A percentile compares a stretch with the other conserved stretches of the same genome.
These are phyloP conservation scores for Neotropicomus parvogracilis DNA, from an alignment of 1,284 basidiomycete species.

Conservation along the genomic window DNA sequence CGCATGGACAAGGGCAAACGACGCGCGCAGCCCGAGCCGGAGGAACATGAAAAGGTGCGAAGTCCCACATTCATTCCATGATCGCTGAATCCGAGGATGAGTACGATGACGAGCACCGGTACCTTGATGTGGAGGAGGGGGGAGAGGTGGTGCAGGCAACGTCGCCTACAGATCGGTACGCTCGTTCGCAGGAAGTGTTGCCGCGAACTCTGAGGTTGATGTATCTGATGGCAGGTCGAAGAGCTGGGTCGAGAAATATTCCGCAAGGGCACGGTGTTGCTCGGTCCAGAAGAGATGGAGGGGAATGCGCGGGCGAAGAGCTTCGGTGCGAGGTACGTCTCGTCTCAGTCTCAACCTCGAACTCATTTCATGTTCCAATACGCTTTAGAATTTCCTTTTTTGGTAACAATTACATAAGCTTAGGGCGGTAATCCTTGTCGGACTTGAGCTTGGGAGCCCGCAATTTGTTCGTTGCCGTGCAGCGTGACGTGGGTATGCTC, in stretches of 20 bases:
- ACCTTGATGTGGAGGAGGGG: slow-evolving; percentile 32
- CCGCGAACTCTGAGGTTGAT: background rate
- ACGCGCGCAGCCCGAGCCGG: slow-evolving; percentile 63
- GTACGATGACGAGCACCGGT: slow-evolving; percentile 40
- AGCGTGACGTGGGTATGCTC: no score
- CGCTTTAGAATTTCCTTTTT: no score
- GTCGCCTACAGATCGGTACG: slow-evolving; percentile 61
- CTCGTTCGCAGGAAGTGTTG: slow-evolving; percentile 3
- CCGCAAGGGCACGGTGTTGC: slow-evolving; percentile 75
- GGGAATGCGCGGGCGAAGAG: slow-evolving; percentile 79
- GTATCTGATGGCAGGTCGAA: slow-evolving; percentile 48
- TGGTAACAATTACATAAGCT: no score
- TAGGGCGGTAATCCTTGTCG: no score
- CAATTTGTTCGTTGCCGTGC: no score
- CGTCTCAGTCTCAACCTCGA: slow-evolving; percentile 20
- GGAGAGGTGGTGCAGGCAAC: slow-evolving; percentile 33
- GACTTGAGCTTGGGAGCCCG: no score
- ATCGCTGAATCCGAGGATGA: slow-evolving; percentile 65
- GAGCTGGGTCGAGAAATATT: slow-evolving; percentile 85
- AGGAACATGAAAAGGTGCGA: slow-evolving; percentile 63
- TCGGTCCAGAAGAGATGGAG: slow-evolving; percentile 85
- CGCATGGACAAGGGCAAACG: slow-evolving; percentile 73
- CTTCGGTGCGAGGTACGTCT: slow-evolving; percentile 72
- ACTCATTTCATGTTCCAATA: no score
- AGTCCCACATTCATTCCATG: slow-evolving; percentile 67